Evolutionary conservation across 2,329 filamentous ascomycete species (phyloP), one percentile per base, ranked within the genome.

Genomic region (Diaporthe sp.): DNA sequence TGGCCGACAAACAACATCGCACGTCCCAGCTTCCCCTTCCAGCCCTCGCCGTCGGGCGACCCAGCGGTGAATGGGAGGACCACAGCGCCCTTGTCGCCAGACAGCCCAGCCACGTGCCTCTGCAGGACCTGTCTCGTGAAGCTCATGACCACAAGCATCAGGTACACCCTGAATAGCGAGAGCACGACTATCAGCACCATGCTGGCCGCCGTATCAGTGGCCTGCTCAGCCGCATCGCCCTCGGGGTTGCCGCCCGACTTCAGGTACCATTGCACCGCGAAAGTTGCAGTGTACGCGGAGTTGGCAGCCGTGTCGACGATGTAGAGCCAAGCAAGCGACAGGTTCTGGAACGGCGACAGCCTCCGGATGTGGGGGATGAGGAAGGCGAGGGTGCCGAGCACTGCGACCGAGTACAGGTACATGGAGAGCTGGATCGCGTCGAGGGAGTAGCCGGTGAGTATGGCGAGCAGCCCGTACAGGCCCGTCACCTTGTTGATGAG

Each of bases 401-500:
- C 89, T 76, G 90, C 79, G 75, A 97, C 88, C 35, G 94, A 97
- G 88, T 97, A 97, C 65, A 97, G 88, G 87, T 98, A 98, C 88
- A 97, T 97, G 73, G 93, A 94, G 73, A 98, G 89, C 84, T 98
- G 96, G 32, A 97, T 89, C 39, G 92, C 88, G 71, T 94, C 96
- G 76, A 98, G 91, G 78, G 93, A 88, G 83, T 94, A 95, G 81
- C 96, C 96, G 32, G 96, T 97, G 77, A 98, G 87, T 78, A 98
- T 90, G 74, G 96, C 95, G 78, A 98, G 92, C 56, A 98, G 88
- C 77, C 96, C 96, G 84, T 97, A 98, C 78, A 98, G 88, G 73
- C 95, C 96, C 66, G 94, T 96, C 78, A 96, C 91, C 84, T 98
- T 98, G 88, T 98, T 98, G 85, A 98, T 92, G 72, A 97, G 88